Evolutionary conservation across 2,329 filamentous ascomycete species (phyloP).

Genomic region (Neofusicoccum umdonicola): DNA sequence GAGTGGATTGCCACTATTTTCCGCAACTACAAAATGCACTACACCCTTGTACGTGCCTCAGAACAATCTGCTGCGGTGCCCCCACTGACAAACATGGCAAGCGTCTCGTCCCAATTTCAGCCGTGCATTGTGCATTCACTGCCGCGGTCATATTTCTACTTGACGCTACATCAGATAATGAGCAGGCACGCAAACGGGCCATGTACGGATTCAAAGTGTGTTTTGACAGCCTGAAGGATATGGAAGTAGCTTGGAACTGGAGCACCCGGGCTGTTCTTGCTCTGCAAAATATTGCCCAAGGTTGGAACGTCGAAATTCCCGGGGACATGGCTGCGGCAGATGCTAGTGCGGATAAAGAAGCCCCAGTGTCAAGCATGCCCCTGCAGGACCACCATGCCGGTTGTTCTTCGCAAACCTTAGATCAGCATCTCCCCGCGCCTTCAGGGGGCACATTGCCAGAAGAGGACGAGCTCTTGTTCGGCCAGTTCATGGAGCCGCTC

Average conservation of each 20-base stretch:
- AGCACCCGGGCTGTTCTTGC: not conserved
- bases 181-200: not conserved
- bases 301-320: constrained; percentile 17
- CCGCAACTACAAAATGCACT: not conserved
- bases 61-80: not conserved
- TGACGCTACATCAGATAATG: not conserved
- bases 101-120: not conserved
- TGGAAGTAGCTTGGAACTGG: not conserved
- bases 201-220: not conserved
- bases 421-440: too few relatives aligned
- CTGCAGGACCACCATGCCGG: too few relatives aligned
- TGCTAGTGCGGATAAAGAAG: too few relatives aligned
- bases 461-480: not conserved
- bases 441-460: not conserved
- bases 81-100: not conserved
- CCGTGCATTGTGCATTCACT: not conserved
- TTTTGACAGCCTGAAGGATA: not conserved
- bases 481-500: not conserved
- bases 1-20: constrained; percentile 5
- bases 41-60: not conserved
- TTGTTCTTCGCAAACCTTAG: too few relatives aligned
- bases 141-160: not conserved
- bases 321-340: constrained; percentile 28
- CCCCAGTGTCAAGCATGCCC: too few relatives aligned
- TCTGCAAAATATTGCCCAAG: not conserved